Evolutionary conservation across 164 flowering plant genomes (phyloP).

Genomic region (Vitis vinifera): ASM3070453v1 NC_081811.1:4600001-4600500

Average conservation of each 20-base stretch:
- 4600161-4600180: slow-evolving; percentile 18
- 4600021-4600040: slow-evolving; percentile 57
- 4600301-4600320: slow-evolving; percentile 62
- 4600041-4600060: slow-evolving; percentile 66
- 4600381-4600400: slow-evolving; percentile 50
- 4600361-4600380: slow-evolving; percentile 51
- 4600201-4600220: slow-evolving; percentile 1
- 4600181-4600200: not conserved
- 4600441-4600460: slow-evolving; percentile 48
- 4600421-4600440: slow-evolving; percentile 58
- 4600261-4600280: slow-evolving; percentile 97
- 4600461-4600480: slow-evolving; percentile 63
- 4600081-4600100: slow-evolving; percentile 78
- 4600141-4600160: slow-evolving; percentile 46
- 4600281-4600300: slow-evolving; percentile 66
- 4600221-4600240: slow-evolving; percentile 27
- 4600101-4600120: slow-evolving; percentile 75
- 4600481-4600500: slow-evolving; percentile 96
- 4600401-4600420: slow-evolving; percentile 51
- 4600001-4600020: slow-evolving; percentile 45
- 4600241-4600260: slow-evolving; percentile 52
- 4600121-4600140: slow-evolving; percentile 33
- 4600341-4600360: slow-evolving; percentile 47
- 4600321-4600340: slow-evolving; percentile 57
- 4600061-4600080: slow-evolving; percentile 68